Percentiles rank a stretch among this genome's conserved stretches.
Evolutionary conservation across 495 filamentous ascomycete genomes (phyloP).

Genomic region (Penicillium dipodomyicola): DNA sequence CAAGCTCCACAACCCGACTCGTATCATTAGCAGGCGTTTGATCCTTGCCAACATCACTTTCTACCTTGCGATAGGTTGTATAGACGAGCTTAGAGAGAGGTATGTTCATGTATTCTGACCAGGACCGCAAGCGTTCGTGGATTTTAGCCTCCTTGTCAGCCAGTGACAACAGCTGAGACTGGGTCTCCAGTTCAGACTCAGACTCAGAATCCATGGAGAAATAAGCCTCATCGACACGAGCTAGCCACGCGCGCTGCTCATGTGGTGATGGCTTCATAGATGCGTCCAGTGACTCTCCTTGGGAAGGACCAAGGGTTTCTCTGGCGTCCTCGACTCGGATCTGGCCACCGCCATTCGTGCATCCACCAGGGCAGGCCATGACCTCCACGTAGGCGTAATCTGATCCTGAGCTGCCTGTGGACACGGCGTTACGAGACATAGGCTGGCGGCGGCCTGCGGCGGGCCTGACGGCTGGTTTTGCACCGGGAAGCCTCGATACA

Average conservation of each 20-base stretch:
- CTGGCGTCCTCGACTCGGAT: slow-evolving; percentile 78
- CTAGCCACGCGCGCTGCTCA: slow-evolving; percentile 85
- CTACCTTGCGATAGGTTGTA: slow-evolving; percentile 86
- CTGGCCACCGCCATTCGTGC: slow-evolving; percentile 96
- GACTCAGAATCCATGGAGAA: slow-evolving; percentile 72
- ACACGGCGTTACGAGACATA: slow-evolving; percentile 31
- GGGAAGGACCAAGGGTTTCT: slow-evolving; percentile 22
- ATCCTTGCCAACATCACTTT: slow-evolving; percentile 89
- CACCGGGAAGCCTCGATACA: slow-evolving; percentile 72
- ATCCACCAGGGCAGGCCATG: slow-evolving; percentile 97
- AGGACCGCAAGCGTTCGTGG: slow-evolving; percentile 63
- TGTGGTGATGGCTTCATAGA: slow-evolving; percentile 57
- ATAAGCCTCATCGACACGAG: slow-evolving; percentile 87
- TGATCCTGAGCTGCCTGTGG: slow-evolving; percentile 37
- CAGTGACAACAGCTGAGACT: slow-evolving; percentile 18
- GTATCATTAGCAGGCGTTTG: slow-evolving; percentile 55
- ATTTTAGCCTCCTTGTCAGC: slow-evolving; percentile 37
- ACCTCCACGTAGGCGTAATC: slow-evolving; percentile 93
- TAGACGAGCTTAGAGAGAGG: slow-evolving; percentile 69
- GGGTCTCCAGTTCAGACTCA: slow-evolving; percentile 25
- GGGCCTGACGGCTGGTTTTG: slow-evolving; percentile 34
- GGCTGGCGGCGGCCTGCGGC: slow-evolving; percentile 44
- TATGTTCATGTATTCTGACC: slow-evolving; percentile 69
- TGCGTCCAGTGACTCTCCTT: slow-evolving; percentile 22
- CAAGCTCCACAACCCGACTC: slow-evolving; percentile 83